Conservation (phyloP, 352 stramenopile genomes). For the Phytopythium aichiense region DNA sequence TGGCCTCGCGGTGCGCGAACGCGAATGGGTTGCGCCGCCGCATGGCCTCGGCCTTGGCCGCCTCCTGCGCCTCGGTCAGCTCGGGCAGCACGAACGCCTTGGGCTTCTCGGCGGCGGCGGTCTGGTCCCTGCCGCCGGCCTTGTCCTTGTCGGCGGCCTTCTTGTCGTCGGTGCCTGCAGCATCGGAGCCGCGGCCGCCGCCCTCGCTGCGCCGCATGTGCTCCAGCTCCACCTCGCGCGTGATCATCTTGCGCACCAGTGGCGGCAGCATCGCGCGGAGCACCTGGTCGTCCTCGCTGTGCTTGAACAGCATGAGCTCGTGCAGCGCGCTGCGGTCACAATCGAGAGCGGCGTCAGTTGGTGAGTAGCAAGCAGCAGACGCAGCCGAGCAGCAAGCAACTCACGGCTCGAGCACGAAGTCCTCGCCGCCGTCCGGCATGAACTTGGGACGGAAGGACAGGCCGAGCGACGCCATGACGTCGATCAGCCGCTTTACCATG, state of each 20-base stretch:
- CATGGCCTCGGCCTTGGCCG: slow-evolving; percentile 54
- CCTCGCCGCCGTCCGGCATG: slow-evolving; percentile 58
- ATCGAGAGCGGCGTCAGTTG: slow-evolving; percentile 1
- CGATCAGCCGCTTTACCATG: slow-evolving; percentile 62
- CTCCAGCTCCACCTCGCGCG: slow-evolving; percentile 76
- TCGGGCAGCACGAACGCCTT: slow-evolving; percentile 45
- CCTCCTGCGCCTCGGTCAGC: slow-evolving; percentile 54
- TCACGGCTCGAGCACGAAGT: slow-evolving; percentile 75
- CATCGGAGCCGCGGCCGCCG: slow-evolving; percentile 8
- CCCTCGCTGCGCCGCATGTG: slow-evolving; percentile 67
- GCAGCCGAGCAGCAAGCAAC: slow-evolving; percentile 14
- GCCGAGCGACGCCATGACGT: slow-evolving; percentile 74
- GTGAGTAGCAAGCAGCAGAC: slow-evolving; percentile 1
- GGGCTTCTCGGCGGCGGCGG: slow-evolving; percentile 21
- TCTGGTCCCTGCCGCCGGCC: slow-evolving; percentile 8
- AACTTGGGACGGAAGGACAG: slow-evolving; percentile 75
- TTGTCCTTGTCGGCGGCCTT: slow-evolving; percentile 4
- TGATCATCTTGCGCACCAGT: slow-evolving; percentile 69
- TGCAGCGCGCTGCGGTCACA: slow-evolving; percentile 44
- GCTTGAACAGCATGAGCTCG: slow-evolving; percentile 62
- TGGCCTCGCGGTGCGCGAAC: slow-evolving; percentile 76
- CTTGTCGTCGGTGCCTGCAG: background rate
- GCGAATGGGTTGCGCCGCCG: slow-evolving; percentile 76
- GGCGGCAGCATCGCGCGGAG: slow-evolving; percentile 47
- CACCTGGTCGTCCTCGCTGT: slow-evolving; percentile 23